Conservation (phyloP, 371 early-diverging fungal genomes). For the Rhizomucor pusillus region DNA sequence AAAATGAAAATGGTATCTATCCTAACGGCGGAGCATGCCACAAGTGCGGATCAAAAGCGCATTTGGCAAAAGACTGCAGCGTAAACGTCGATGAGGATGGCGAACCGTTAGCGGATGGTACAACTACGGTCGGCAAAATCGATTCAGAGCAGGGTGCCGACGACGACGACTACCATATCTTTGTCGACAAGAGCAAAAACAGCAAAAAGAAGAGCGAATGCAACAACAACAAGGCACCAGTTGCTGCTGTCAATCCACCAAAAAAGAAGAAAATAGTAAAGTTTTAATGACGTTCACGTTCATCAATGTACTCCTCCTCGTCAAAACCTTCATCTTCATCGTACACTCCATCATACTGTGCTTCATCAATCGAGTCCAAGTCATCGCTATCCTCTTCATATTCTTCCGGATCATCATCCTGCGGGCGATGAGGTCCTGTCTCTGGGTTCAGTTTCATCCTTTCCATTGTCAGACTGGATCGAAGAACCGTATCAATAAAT, state of each 20-base stretch:
- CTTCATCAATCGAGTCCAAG: constrained; percentile 19
- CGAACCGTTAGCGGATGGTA: constrained; percentile 1
- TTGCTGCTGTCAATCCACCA: constrained; percentile 18
- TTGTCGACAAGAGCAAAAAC: constrained; percentile 56
- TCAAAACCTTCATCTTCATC: constrained; percentile 8
- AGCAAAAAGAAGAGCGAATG: constrained; percentile 25
- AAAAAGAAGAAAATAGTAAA: constrained; percentile 42
- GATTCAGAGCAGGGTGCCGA: constrained; percentile 75
- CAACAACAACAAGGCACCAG: constrained; percentile 36
- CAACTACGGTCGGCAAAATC: constrained; percentile 65
- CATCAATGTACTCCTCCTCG: neutral
- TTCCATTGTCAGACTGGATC: constrained; percentile 22
- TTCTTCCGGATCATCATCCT: constrained; percentile 27
- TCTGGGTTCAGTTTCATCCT: constrained; percentile 31
- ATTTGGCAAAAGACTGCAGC: constrained; percentile 84
- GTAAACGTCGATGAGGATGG: constrained; percentile 64
- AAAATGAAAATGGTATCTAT: constrained; percentile 88
- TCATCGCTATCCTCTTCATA: constrained; percentile 20
- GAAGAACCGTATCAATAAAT: neutral
- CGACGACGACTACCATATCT: constrained; percentile 77
- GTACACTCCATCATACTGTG: constrained; percentile 15
- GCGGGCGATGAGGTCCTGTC: constrained; percentile 25
- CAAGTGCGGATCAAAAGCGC: constrained; percentile 82
- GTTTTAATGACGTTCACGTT: constrained; percentile 10
- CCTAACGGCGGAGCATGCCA: constrained; percentile 91